These are phyloP conservation scores for Eucalyptus victrix DNA, from an alignment of 345 rosid genomes.

Conservation along the genomic window DNA sequence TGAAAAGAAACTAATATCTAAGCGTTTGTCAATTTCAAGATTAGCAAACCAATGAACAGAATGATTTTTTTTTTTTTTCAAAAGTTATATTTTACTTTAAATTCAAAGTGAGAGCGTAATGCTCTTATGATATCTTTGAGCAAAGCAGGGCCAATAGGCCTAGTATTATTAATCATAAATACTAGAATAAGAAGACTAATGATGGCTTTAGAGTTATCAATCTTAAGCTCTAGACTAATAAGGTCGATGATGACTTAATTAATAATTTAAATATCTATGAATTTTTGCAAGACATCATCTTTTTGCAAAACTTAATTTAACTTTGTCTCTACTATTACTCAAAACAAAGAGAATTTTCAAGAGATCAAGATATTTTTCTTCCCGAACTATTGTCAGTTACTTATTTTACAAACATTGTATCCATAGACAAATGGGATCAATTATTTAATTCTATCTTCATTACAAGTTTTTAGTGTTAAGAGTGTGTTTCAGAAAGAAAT, in stretches of 20 bases:
- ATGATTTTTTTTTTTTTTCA: too few relatives aligned
- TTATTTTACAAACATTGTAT: not conserved
- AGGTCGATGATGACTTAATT: too few relatives aligned
- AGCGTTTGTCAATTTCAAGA: too few relatives aligned
- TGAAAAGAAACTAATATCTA: not conserved
- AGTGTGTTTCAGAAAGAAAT: not conserved
- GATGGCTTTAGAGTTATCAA: too few relatives aligned
- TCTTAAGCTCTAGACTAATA: too few relatives aligned
- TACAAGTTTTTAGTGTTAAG: not conserved
- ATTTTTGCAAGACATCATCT: not conserved
- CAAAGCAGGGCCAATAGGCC: too few relatives aligned
- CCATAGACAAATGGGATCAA: not conserved
- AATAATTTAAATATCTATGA: not conserved
- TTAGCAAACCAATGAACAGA: not conserved
- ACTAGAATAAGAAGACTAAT: too few relatives aligned
- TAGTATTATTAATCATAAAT: too few relatives aligned
- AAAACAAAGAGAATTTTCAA: not conserved
- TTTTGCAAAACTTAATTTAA: not conserved
- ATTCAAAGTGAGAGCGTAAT: not conserved
- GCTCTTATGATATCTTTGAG: too few relatives aligned
- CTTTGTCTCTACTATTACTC: not conserved
- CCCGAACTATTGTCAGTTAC: not conserved
- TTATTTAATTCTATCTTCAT: not conserved
- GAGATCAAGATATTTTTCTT: not conserved
- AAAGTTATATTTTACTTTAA: not conserved